phyloP scores from a whole-genome alignment of 257 asterid species.

The Capsicum baccatum region DNA sequence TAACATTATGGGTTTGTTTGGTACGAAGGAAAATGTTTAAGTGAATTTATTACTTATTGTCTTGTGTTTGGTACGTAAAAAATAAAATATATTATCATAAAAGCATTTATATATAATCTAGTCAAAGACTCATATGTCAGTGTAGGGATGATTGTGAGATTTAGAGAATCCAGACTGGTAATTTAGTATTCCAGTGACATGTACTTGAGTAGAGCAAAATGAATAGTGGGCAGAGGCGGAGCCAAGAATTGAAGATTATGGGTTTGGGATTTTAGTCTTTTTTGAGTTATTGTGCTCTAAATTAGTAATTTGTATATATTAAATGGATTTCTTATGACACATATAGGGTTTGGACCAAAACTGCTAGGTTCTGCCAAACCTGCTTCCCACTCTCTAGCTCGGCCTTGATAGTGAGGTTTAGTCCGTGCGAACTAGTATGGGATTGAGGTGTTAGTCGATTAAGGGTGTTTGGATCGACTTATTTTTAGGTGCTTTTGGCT shows the following conservation, averaged over 20 bases:
- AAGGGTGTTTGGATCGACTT: too few species aligned
- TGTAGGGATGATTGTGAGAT: neutral
- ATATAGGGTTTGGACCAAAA: neutral
- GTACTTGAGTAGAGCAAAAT: neutral
- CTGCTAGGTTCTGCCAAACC: neutral
- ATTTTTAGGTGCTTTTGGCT: too few species aligned
- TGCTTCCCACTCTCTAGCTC: conserved; percentile 7
- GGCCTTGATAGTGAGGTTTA: neutral
- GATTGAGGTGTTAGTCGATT: conserved; percentile 6
- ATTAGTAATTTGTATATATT: neutral
- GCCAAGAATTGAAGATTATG: neutral
- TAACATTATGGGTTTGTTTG: neutral
- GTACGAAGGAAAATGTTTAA: too few species aligned
- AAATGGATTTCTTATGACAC: neutral
- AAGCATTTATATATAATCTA: neutral
- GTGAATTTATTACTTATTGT: too few species aligned
- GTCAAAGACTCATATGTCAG: neutral
- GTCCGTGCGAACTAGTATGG: neutral
- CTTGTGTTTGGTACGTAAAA: too few species aligned
- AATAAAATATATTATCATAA: too few species aligned
- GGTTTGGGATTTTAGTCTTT: neutral
- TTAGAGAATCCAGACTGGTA: neutral
- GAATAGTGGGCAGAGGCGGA: neutral
- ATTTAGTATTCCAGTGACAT: neutral
- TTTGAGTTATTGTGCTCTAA: neutral